A percentile compares a stretch with the other conserved stretches of the same genome.
These are phyloP conservation scores for Hypoxylon sp. DNA, from an alignment of 2,329 filamentous ascomycete species.

Conservation along the genomic window DNA sequence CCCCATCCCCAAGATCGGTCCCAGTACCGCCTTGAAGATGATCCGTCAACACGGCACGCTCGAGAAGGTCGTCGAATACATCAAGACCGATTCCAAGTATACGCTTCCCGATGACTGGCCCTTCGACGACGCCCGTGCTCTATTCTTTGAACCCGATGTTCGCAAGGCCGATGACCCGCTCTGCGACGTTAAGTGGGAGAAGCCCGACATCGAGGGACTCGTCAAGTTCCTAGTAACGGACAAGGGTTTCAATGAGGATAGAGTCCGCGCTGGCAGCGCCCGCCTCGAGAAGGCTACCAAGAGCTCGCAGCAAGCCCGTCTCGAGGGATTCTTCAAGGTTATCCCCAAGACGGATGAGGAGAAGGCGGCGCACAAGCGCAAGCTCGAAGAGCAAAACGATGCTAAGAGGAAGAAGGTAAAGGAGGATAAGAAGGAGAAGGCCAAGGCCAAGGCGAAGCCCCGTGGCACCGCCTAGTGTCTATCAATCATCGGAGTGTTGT, in stretches of 20 bases:
- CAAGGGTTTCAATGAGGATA: slow-evolving; percentile 96
- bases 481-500: neutral
- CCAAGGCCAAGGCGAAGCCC: slow-evolving; percentile 87
- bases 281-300: slow-evolving; percentile 91
- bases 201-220: slow-evolving; percentile 87
- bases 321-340: slow-evolving; percentile 98
- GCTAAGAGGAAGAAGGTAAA: slow-evolving; percentile 96
- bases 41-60: slow-evolving; percentile 91
- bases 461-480: slow-evolving; percentile 57
- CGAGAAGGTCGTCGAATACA: slow-evolving; percentile 84
- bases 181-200: slow-evolving; percentile 98
- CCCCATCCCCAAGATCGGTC: slow-evolving; percentile 92
- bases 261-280: slow-evolving; percentile 80
- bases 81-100: slow-evolving; percentile 81
- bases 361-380: slow-evolving; percentile 86
- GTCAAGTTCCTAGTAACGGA: slow-evolving; percentile 90
- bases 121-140: slow-evolving; percentile 85
- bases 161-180: slow-evolving; percentile 81
- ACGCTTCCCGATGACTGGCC: slow-evolving; percentile 96
- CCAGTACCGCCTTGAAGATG: slow-evolving; percentile 88
- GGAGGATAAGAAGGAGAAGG: slow-evolving; percentile 94
- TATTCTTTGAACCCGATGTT: slow-evolving; percentile 94
- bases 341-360: slow-evolving; percentile 88
- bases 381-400: slow-evolving; percentile 90
- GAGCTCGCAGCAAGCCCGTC: slow-evolving; percentile 84